These are phyloP conservation scores for Fraxinus ornus DNA, from an alignment of 305 asterid genomes.

Conservation along the genomic window DNA sequence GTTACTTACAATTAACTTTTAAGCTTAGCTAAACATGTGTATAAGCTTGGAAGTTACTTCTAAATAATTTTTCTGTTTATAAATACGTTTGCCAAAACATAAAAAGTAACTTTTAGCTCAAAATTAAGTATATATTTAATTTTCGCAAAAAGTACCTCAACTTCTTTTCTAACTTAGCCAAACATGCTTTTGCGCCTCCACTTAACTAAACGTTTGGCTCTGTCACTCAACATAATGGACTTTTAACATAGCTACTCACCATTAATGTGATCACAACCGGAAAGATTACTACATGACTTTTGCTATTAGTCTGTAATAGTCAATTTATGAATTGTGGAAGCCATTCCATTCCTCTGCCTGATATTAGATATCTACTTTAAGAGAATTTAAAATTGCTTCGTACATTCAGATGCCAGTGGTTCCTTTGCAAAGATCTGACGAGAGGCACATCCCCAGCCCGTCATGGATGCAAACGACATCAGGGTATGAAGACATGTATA, in stretches of 20 bases:
- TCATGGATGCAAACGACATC: slow-evolving; percentile 44
- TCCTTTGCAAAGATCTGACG: slow-evolving; percentile 50
- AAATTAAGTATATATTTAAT: not conserved
- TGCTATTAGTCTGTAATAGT: not conserved
- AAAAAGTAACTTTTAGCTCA: not conserved
- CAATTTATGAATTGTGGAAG: not conserved
- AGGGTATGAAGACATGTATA: slow-evolving; percentile 32
- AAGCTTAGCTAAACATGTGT: not conserved
- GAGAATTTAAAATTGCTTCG: not conserved
- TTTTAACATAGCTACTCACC: not conserved
- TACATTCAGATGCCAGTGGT: slow-evolving; percentile 43
- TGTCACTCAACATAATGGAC: not conserved
- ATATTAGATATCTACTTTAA: not conserved
- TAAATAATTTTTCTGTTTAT: not conserved
- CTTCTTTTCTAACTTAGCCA: not conserved
- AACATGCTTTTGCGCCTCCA: not conserved
- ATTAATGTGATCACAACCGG: not conserved
- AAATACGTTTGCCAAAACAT: not conserved
- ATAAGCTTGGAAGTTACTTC: not conserved
- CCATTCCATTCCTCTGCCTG: not conserved
- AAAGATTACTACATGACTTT: not conserved
- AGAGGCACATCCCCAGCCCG: slow-evolving; percentile 39
- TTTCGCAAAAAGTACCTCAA: not conserved
- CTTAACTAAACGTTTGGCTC: not conserved
- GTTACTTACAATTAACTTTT: not conserved